Base-by-base conservation (phyloP, 176 grass and related monocot genomes). In the Cenchrus purpureus region DNA sequence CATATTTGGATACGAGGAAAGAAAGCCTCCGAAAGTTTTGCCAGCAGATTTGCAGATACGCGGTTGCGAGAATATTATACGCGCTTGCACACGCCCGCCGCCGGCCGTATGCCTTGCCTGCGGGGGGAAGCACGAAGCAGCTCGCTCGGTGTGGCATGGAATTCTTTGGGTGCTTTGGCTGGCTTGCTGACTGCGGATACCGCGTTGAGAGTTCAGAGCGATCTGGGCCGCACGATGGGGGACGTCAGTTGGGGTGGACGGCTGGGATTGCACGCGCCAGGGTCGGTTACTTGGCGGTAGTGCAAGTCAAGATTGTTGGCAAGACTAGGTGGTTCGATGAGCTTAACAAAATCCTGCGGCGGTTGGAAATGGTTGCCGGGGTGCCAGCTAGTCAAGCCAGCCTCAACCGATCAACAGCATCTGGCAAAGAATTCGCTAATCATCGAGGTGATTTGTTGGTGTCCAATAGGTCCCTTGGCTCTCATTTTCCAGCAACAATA, bases 311-410 rank as follows among this genome's bases (percentile, higher is more conserved):
- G 3, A 43, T 0, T 44, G 65, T 25, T 56, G 79, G 79, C n/a
- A 55, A 68, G 79, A 81, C 79, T 64, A 3, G 56, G 16, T 8
- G 20, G 6, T 0, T 22, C 9, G 13, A 59, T 13, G 20, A 19
- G 49, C 20, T 67, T 4, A 19, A 67, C 57, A 49, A 76, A 76
- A 59, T 75, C 46, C 20, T 11, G 49, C 7, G 61, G 20, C 25
- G 72, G 71, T 76, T 29, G 82, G 72, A 57, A 76, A 56, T 14
- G 31, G 13, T 76, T 67, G 71, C 12, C 70, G 11, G 20, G 44
- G 34, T 43, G 45, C 37, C 60, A 16, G 43, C 32, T 45, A 1
- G 52, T 81, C 65, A 57, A 57, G 40, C 79, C 79, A 57, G 40
- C 65, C 17, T 44, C 49, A 10, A 10, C 15, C 64, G 0, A 3